A percentile compares a stretch with the other conserved stretches of the same genome.
These are phyloP conservation scores for Xerocomellus chrysenteron DNA, from an alignment of 768 basidiomycete genomes.

Conservation along the genomic window DNA sequence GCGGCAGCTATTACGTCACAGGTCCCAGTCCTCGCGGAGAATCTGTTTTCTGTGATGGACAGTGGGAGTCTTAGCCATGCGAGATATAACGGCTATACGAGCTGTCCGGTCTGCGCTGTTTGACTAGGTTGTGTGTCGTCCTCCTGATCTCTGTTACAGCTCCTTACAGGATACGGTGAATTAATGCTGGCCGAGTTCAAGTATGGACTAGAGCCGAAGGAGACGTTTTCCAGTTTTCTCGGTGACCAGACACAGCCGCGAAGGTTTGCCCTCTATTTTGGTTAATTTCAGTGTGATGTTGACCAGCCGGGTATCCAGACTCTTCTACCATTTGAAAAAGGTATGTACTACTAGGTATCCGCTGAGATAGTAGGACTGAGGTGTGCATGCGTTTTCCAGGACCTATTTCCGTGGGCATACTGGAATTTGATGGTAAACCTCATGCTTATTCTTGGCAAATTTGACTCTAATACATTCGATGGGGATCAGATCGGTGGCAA, in stretches of 20 bases:
- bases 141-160: slow-evolving; percentile 37
- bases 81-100: slow-evolving; percentile 85
- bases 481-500: slow-evolving; percentile 35
- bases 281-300: slow-evolving; percentile 3
- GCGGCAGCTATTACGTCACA: slow-evolving; percentile 92
- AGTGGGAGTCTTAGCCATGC: slow-evolving; percentile 69
- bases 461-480: slow-evolving; percentile 4
- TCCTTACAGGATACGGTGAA: slow-evolving; percentile 79
- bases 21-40: slow-evolving; percentile 88
- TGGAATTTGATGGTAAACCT: slow-evolving; percentile 67
- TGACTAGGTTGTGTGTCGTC: background rate
- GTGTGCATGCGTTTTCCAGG: slow-evolving; percentile 12
- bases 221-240: slow-evolving; percentile 69
- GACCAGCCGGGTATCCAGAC: slow-evolving; percentile 34
- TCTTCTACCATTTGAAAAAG: slow-evolving; percentile 90
- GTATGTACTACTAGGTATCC: slow-evolving; percentile 30
- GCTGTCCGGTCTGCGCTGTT: slow-evolving; percentile 68
- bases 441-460: background rate
- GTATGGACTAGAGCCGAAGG: slow-evolving; percentile 85
- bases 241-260: slow-evolving; percentile 76
- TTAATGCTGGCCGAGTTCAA: slow-evolving; percentile 92
- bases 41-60: slow-evolving; percentile 73
- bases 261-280: slow-evolving; percentile 41
- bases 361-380: background rate
- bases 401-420: slow-evolving; percentile 53